These are phyloP conservation scores for Carex myosuroides DNA, from an alignment of 176 grass and related monocot genomes.

Conservation along the genomic window DNA sequence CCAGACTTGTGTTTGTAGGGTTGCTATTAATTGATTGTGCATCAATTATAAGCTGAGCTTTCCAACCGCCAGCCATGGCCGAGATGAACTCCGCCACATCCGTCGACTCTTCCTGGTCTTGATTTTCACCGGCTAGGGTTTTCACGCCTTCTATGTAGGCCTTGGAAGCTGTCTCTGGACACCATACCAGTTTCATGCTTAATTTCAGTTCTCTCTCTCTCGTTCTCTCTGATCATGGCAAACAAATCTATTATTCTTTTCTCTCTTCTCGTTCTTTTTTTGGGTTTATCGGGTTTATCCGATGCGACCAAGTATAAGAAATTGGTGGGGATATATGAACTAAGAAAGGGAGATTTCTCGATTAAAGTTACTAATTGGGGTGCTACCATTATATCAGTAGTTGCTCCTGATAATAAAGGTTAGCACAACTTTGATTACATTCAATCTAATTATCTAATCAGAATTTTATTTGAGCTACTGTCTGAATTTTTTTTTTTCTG, in stretches of 20 bases:
- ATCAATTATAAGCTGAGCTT: too few relatives aligned
- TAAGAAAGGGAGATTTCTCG: constrained; percentile 37
- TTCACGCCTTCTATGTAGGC: too few relatives aligned
- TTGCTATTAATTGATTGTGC: too few relatives aligned
- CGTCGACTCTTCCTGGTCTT: too few relatives aligned
- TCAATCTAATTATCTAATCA: background rate
- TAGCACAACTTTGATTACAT: background rate
- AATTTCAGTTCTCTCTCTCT: too few relatives aligned
- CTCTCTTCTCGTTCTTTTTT: constrained; percentile 7
- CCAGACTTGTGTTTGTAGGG: too few relatives aligned
- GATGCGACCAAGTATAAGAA: background rate
- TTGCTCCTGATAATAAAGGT: constrained; percentile 74
- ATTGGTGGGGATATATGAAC: constrained; percentile 37
- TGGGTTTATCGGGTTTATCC: background rate
- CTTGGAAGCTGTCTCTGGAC: too few relatives aligned
- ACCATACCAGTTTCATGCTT: too few relatives aligned
- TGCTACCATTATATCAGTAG: constrained; percentile 35
- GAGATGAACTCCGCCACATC: too few relatives aligned
- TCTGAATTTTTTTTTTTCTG: background rate
- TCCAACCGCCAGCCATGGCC: too few relatives aligned
- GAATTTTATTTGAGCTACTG: background rate
- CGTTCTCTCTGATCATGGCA: too few relatives aligned
- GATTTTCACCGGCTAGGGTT: too few relatives aligned
- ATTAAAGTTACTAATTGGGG: constrained; percentile 44
- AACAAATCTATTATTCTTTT: background rate